Conservation (phyloP, 2,329 filamentous ascomycete genomes). For the Chaetomiaceae sp. region DNA sequence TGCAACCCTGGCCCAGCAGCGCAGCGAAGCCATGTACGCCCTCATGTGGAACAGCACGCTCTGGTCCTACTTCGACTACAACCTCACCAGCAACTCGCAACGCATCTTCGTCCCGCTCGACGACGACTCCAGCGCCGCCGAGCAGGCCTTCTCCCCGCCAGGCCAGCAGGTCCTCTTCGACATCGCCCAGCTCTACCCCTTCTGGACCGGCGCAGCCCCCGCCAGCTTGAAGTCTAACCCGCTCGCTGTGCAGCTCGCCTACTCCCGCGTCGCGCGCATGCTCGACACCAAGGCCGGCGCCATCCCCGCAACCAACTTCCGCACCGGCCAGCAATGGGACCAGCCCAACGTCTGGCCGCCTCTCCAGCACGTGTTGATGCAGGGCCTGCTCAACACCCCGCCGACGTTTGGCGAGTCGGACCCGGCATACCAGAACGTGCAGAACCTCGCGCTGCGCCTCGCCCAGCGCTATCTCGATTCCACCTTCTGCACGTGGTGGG, state of each 20-base stretch:
- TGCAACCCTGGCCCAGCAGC: slow-evolving; percentile 44
- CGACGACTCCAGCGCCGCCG: slow-evolving; percentile 39
- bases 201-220: slow-evolving; percentile 64
- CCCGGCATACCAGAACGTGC: slow-evolving; percentile 49
- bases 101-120: slow-evolving; percentile 51
- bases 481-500: slow-evolving; percentile 66
- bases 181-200: slow-evolving; percentile 60
- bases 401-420: slow-evolving; percentile 51
- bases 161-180: slow-evolving; percentile 56
- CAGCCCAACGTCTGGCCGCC: slow-evolving; percentile 68
- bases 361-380: slow-evolving; percentile 60
- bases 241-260: slow-evolving; percentile 51
- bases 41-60: slow-evolving; percentile 62
- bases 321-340: slow-evolving; percentile 64
- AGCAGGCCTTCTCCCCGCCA: slow-evolving; percentile 44
- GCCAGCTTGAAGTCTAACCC: slow-evolving; percentile 54
- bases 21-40: slow-evolving; percentile 58
- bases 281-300: slow-evolving; percentile 51
- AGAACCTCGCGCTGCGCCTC: slow-evolving; percentile 52
- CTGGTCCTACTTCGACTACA: slow-evolving; percentile 65
- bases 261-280: slow-evolving; percentile 47
- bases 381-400: slow-evolving; percentile 57
- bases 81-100: slow-evolving; percentile 54
- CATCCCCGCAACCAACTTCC: slow-evolving; percentile 58
- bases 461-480: slow-evolving; percentile 64